Conservation (phyloP, 2,329 filamentous ascomycete species). For the Curvularia spicifera region DNA sequence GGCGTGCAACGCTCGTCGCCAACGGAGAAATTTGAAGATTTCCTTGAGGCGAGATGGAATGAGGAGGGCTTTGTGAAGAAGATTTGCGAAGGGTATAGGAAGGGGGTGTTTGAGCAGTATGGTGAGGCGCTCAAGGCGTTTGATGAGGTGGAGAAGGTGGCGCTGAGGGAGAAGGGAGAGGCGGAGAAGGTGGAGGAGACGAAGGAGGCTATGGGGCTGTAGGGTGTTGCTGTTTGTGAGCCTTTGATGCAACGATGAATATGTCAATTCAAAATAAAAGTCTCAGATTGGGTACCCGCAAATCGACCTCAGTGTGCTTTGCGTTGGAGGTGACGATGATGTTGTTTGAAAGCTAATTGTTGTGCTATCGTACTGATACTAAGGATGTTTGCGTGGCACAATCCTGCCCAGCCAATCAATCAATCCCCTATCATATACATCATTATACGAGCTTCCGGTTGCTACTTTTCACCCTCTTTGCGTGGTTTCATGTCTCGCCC, state of each 20-base stretch:
- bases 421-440: too few species aligned
- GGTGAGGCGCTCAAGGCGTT: conserved; percentile 78
- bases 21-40: conserved; percentile 81
- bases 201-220: conserved; percentile 11
- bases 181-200: conserved; percentile 5
- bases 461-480: neutral
- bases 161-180: conserved; percentile 15
- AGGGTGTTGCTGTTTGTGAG: neutral
- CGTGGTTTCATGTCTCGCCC: too few species aligned
- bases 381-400: neutral
- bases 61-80: conserved; percentile 83
- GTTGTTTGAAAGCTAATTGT: neutral
- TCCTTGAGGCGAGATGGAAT: conserved; percentile 83
- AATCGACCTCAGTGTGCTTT: neutral
- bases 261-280: neutral
- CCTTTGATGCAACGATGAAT: neutral
- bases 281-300: neutral
- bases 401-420: too few species aligned
- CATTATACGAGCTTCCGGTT: too few species aligned
- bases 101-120: conserved; percentile 77
- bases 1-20: conserved; percentile 69
- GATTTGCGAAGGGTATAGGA: conserved; percentile 80
- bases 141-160: conserved; percentile 16
- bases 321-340: neutral
- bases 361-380: neutral